These are phyloP conservation scores for Claviceps paspali DNA, from an alignment of 2,329 filamentous ascomycete species.

Conservation along the genomic window DNA sequence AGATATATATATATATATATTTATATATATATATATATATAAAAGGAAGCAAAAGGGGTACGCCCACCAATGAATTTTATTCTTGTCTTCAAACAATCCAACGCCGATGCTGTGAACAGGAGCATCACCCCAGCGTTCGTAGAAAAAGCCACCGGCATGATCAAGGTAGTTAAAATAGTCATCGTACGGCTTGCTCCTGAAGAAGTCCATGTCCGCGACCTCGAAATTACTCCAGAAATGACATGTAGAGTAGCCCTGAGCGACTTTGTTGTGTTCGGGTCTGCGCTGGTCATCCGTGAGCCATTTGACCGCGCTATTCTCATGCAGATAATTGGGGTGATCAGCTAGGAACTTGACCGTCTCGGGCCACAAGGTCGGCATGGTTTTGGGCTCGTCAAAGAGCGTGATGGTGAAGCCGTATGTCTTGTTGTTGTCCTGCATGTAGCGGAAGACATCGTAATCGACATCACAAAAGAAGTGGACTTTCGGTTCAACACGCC, in stretches of 20 bases:
- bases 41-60: too few species aligned
- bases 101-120: conserved; percentile 91
- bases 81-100: conserved; percentile 80
- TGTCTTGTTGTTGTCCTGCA: conserved; percentile 96
- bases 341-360: conserved; percentile 79
- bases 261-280: conserved; percentile 63
- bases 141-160: conserved; percentile 95
- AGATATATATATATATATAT: too few species aligned
- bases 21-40: too few species aligned
- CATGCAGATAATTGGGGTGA: conserved; percentile 64
- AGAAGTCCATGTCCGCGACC: conserved; percentile 85
- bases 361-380: conserved; percentile 88
- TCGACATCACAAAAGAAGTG: conserved; percentile 99
- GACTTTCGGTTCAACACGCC: conserved; percentile 96
- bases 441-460: conserved; percentile 96
- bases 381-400: conserved; percentile 78
- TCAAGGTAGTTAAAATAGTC: conserved; percentile 96
- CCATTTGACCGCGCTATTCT: conserved; percentile 80
- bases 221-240: conserved; percentile 99
- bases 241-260: conserved; percentile 91
- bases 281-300: conserved; percentile 62
- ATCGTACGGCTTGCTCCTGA: conserved; percentile 77
- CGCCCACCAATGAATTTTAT: conserved; percentile 78
- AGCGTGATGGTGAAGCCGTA: conserved; percentile 98
- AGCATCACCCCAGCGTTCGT: conserved; percentile 95